Evolutionary conservation across 768 basidiomycete species (phyloP).

Genomic region (Mrakia hoshinonis): DNA sequence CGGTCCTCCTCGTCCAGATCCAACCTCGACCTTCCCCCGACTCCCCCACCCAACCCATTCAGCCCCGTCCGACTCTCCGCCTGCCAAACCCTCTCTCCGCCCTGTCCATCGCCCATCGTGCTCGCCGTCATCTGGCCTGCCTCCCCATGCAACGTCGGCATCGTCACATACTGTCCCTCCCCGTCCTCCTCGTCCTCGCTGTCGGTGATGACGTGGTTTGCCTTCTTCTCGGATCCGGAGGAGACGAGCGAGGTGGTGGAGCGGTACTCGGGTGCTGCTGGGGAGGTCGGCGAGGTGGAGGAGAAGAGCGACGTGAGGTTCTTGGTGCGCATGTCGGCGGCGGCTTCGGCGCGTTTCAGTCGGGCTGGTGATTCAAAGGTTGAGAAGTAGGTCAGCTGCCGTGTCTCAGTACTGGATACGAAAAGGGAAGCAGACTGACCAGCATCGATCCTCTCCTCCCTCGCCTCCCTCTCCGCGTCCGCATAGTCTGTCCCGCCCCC

Average conservation of each 20-base stretch:
- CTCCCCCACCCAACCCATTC: background rate
- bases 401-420: background rate
- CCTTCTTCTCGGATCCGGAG: background rate
- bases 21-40: background rate
- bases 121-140: slow-evolving; percentile 2
- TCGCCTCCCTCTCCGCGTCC: slow-evolving; percentile 9
- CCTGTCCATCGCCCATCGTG: slow-evolving; percentile 9
- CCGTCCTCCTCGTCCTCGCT: slow-evolving; percentile 6
- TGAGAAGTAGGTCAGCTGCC: background rate
- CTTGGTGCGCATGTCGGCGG: background rate
- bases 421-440: background rate
- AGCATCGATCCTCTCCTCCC: slow-evolving; percentile 24
- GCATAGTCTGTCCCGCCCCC: background rate
- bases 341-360: background rate
- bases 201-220: background rate
- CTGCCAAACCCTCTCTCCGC: slow-evolving; percentile 10
- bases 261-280: background rate
- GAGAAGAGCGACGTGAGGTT: slow-evolving; percentile 19
- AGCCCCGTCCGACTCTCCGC: background rate
- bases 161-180: slow-evolving; percentile 3
- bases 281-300: background rate
- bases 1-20: slow-evolving; percentile 9
- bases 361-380: background rate
- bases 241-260: slow-evolving; percentile 3
- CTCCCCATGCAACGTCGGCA: background rate